Base-by-base conservation (phyloP, 179 eudicot genomes). In the Actinidia arguta region DNA sequence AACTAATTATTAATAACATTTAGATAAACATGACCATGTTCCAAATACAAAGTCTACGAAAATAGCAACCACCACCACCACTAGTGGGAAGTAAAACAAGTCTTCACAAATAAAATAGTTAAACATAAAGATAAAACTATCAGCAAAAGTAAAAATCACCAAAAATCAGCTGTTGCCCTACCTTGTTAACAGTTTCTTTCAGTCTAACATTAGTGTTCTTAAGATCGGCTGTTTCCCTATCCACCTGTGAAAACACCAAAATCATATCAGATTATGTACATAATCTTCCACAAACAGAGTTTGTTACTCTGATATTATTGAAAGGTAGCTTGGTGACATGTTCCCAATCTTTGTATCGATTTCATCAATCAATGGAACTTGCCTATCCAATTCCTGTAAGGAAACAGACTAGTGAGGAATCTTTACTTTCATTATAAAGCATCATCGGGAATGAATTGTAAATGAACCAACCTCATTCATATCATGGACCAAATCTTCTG, bases 401-500 rank as follows among this genome's bases (percentile, higher is more conserved):
- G 75, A 74, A 64, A 39, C 24, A 46, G 52, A 80, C 72, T 22
- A 69, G 69, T n/a, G n/a, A 22, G 61, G 14, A 20, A 54, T 6
- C 5, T 5, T 17, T 25, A 44, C 18, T 79, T 46, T 66, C 17
- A 22, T 56, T 44, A 58, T n/a, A 42, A 7, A 58, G 47, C 63
- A 24, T 55, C 31, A 46, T 68, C 13, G 11, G 36, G 31, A 44
- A 74, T 44, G 64, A 73, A 50, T 13, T 16, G 68, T 36, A 83
- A 16, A 24, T 82, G 64, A 47, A 9, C 82, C 83, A 80, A 92
- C 95, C 94, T 92, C 94, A 44, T 92, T 92, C 92, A 91, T 92
- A 81, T 92, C 95, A 79, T 85, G 92, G n/a, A 94, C 95, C 92
- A 92, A 87, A 80, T 85, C 86, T 91, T 92, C 83, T 91, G 79